phyloP scores from a whole-genome alignment of 768 basidiomycete species.

The Punctularia strigosozonata region DNA sequence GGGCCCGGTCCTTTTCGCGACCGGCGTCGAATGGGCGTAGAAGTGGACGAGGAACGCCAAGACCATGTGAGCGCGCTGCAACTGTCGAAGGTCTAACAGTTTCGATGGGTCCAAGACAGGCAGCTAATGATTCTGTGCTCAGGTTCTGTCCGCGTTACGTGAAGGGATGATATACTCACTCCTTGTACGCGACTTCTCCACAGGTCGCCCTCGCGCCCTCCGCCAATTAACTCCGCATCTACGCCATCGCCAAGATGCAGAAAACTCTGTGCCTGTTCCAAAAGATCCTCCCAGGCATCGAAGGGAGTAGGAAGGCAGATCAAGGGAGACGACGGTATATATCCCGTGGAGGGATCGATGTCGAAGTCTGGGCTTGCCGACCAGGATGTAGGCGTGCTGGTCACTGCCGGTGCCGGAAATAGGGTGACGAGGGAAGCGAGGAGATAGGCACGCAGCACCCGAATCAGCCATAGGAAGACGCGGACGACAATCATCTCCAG shows the following conservation, averaged over 20 bases:
- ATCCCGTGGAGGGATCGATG: slow-evolving; percentile 44
- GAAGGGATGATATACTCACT: slow-evolving; percentile 13
- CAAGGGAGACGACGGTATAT: slow-evolving; percentile 63
- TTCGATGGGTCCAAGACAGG: slow-evolving; percentile 48
- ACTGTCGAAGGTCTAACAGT: slow-evolving; percentile 44
- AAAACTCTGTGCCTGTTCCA: slow-evolving; percentile 37
- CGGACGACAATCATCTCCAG: too few relatives aligned
- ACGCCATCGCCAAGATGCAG: slow-evolving; percentile 49
- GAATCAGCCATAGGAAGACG: too few relatives aligned
- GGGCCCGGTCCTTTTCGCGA: slow-evolving; percentile 21
- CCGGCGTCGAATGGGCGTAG: slow-evolving; percentile 74
- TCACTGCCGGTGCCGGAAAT: too few relatives aligned
- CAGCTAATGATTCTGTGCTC: slow-evolving; percentile 35
- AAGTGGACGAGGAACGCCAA: slow-evolving; percentile 84
- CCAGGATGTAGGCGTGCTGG: too few relatives aligned
- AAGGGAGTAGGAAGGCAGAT: slow-evolving; percentile 42
- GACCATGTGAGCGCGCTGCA: slow-evolving; percentile 83
- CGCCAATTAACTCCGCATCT: slow-evolving; percentile 32
- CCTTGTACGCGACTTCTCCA: slow-evolving; percentile 58
- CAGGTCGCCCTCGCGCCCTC: slow-evolving; percentile 39
- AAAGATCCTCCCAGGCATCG: slow-evolving; percentile 60
- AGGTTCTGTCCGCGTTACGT: not conserved
- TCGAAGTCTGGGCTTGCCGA: slow-evolving; percentile 1
- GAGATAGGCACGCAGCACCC: too few relatives aligned
- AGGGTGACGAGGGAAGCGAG: too few relatives aligned